Evolutionary conservation across 1,284 basidiomycete genomes (phyloP).

Genomic region (Melampsora americana): DNA sequence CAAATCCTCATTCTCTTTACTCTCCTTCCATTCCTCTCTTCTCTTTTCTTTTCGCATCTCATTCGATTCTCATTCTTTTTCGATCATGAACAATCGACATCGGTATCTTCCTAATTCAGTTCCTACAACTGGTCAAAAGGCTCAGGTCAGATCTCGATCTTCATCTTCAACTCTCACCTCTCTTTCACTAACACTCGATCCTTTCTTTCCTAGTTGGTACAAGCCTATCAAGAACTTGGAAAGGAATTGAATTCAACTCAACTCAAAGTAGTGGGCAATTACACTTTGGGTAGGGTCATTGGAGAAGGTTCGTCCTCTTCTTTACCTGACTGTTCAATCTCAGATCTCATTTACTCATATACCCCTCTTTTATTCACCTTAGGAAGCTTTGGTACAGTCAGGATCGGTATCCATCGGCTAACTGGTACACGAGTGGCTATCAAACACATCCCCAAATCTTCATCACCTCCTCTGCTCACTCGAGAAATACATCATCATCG

Average conservation of each 20-base stretch:
- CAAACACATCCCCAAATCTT: slow-evolving; percentile 93
- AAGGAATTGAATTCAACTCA: slow-evolving; percentile 85
- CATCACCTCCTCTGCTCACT: slow-evolving; percentile 72
- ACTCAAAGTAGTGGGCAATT: slow-evolving; percentile 88
- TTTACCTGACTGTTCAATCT: slow-evolving; percentile 40
- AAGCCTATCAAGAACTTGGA: slow-evolving; percentile 93
- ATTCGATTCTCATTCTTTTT: background rate
- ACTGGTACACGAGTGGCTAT: slow-evolving; percentile 73
- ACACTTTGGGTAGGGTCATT: slow-evolving; percentile 89
- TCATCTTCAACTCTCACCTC: background rate
- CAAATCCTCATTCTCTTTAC: background rate
- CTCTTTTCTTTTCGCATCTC: background rate
- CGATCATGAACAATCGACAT: slow-evolving; percentile 18
- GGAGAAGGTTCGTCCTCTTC: slow-evolving; percentile 72
- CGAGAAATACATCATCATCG: slow-evolving; percentile 98
- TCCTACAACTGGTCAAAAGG: slow-evolving; percentile 34
- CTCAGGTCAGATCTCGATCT: slow-evolving; percentile 20
- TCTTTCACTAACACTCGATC: background rate
- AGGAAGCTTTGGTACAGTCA: slow-evolving; percentile 52
- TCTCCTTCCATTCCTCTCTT: background rate
- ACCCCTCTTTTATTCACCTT: background rate
- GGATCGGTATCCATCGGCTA: slow-evolving; percentile 50
- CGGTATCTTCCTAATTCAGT: slow-evolving; percentile 5
- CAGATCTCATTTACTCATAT: slow-evolving; percentile 12
- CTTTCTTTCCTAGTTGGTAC: slow-evolving; percentile 64